These are phyloP conservation scores for Metarhizium sp. DNA, from an alignment of 2,329 filamentous ascomycete genomes.

Conservation along the genomic window DNA sequence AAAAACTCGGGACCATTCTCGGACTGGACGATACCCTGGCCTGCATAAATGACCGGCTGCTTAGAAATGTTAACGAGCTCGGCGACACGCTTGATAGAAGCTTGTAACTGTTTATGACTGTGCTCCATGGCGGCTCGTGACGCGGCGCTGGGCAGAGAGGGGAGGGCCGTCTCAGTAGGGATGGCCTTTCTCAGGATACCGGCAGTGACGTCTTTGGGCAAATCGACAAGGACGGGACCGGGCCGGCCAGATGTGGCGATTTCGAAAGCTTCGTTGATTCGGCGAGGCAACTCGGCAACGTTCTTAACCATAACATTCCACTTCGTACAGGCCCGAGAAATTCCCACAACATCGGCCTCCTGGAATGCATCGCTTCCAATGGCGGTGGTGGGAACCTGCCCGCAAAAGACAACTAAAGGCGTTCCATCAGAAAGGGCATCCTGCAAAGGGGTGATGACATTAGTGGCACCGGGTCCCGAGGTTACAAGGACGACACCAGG, in stretches of 20 bases:
- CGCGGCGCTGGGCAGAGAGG: conserved; percentile 76
- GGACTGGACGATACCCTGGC: conserved; percentile 49
- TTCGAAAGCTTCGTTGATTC: conserved; percentile 54
- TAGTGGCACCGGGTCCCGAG: conserved; percentile 92
- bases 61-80: conserved; percentile 78
- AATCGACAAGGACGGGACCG: too few relatives aligned
- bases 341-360: conserved; percentile 89
- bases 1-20: too few relatives aligned
- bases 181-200: too few relatives aligned
- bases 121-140: conserved; percentile 70
- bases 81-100: conserved; percentile 68
- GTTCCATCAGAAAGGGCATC: too few relatives aligned
- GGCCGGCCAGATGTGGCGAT: too few relatives aligned
- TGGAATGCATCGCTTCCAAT: conserved; percentile 97
- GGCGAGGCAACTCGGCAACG: conserved; percentile 80
- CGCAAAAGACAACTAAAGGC: conserved; percentile 80
- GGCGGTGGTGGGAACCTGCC: conserved; percentile 81
- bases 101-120: conserved; percentile 61
- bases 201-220: too few relatives aligned
- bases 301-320: conserved; percentile 99
- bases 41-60: conserved; percentile 92
- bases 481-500: conserved; percentile 95
- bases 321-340: conserved; percentile 91
- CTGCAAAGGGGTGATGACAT: conserved; percentile 65
- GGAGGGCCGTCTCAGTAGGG: conserved; percentile 55